These are phyloP conservation scores for Plasmodium coatneyi DNA, from an alignment of 169 alveolate genomes.

Conservation along the genomic window DNA sequence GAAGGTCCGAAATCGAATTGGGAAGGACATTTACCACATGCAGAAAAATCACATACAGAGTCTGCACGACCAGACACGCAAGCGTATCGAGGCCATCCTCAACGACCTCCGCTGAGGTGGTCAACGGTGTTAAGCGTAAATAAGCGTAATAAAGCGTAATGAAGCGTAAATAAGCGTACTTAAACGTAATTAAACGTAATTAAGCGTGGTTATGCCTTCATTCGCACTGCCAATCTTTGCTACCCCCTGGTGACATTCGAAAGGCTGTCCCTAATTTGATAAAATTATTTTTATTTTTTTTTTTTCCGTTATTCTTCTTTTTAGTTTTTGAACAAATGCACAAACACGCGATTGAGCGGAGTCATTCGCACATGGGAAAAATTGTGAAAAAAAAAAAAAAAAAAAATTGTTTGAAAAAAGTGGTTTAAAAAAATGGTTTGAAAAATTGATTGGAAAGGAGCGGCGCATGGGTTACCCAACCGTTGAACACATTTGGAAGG, in stretches of 20 bases:
- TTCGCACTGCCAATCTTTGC: neutral
- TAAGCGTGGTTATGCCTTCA: neutral
- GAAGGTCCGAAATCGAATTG: slow-evolving; percentile 22
- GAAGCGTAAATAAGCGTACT: too few species aligned
- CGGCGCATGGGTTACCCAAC: neutral
- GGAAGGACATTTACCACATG: slow-evolving; percentile 37
- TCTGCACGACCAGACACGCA: slow-evolving; percentile 56
- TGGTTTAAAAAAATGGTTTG: neutral
- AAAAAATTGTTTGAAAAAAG: neutral
- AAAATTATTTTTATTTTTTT: neutral
- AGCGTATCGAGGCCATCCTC: slow-evolving; percentile 21
- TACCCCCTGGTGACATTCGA: neutral
- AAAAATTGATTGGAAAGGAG: neutral
- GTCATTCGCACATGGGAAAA: neutral
- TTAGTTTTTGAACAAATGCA: neutral
- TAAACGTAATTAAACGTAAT: neutral
- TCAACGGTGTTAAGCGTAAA: neutral
- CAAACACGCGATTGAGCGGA: neutral
- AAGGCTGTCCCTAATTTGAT: neutral
- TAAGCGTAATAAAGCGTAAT: neutral
- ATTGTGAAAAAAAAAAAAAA: neutral
- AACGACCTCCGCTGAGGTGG: neutral
- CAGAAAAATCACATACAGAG: slow-evolving; percentile 56
- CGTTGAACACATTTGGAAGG: neutral
- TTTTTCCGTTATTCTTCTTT: neutral